phyloP scores from a whole-genome alignment of 2,329 filamentous ascomycete species.

The Diaporthe sp. region DNA sequence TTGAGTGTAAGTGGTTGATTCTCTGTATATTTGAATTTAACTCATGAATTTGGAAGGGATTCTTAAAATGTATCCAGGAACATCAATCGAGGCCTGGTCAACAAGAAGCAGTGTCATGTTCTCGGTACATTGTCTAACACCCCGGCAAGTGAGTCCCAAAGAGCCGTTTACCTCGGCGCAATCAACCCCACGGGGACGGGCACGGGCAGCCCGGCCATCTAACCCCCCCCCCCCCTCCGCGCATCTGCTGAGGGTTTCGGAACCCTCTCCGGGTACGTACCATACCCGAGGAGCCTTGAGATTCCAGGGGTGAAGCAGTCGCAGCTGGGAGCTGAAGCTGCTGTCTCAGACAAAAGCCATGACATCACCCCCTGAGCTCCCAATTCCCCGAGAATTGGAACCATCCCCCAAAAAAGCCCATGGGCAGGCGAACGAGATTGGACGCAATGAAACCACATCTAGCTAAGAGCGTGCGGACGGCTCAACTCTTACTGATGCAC shows the following conservation, averaged over 20 bases:
- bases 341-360: conserved; percentile 22
- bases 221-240: neutral
- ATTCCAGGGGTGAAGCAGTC: conserved; percentile 10
- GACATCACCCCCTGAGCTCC: conserved; percentile 33
- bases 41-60: neutral
- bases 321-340: conserved; percentile 1
- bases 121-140: conserved; percentile 10
- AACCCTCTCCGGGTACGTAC: neutral
- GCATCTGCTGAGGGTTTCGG: neutral
- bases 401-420: neutral
- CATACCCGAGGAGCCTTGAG: neutral
- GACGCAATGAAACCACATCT: conserved; percentile 30
- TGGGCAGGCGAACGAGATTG: conserved; percentile 33
- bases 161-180: conserved; percentile 35
- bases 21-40: neutral
- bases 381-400: conserved; percentile 2
- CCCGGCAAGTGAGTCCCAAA: conserved; percentile 5
- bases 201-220: neutral
- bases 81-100: neutral
- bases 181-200: conserved; percentile 31
- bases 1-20: neutral
- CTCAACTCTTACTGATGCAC: conserved; percentile 5
- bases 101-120: neutral
- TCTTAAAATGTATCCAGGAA: neutral
- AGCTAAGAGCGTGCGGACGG: conserved; percentile 9